Conservation (phyloP, 208 protist species). For the Strigomonas oncopelti region DNA sequence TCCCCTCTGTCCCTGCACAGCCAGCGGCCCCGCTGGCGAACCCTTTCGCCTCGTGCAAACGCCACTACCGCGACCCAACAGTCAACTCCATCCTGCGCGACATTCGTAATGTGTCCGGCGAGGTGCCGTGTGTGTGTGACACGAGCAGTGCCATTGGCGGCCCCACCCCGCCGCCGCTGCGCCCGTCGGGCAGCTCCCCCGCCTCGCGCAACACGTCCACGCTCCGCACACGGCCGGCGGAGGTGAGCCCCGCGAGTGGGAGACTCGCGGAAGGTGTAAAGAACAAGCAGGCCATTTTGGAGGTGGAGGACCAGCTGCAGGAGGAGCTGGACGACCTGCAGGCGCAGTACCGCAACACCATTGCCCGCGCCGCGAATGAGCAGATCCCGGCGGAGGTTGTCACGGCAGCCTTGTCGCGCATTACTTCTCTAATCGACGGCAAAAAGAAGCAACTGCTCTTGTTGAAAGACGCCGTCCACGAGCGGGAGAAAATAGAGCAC, state of each 20-base stretch:
- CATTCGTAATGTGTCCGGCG: slow-evolving; percentile 46
- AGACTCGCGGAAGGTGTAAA: too few species aligned
- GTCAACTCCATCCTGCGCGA: slow-evolving; percentile 83
- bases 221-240: slow-evolving; percentile 3
- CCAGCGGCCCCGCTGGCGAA: neutral
- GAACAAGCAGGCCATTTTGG: slow-evolving; percentile 24
- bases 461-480: neutral
- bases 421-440: slow-evolving; percentile 63
- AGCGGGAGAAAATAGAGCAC: neutral
- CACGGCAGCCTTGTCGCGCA: slow-evolving; percentile 41
- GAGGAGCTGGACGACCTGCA: slow-evolving; percentile 68
- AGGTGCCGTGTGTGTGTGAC: slow-evolving; percentile 15
- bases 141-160: neutral
- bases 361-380: slow-evolving; percentile 41
- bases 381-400: slow-evolving; percentile 58
- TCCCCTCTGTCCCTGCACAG: neutral
- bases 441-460: slow-evolving; percentile 82
- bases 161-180: neutral
- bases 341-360: slow-evolving; percentile 65
- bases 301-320: slow-evolving; percentile 63
- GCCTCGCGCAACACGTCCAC: slow-evolving; percentile 6
- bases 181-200: neutral
- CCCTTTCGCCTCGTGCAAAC: neutral
- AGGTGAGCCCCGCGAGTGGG: neutral
- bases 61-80: slow-evolving; percentile 71